Percentiles rank a stretch among this genome's conserved stretches.
Evolutionary conservation across 78 protist species (phyloP).

Genomic region (Goniomonas avonlea): DNA sequence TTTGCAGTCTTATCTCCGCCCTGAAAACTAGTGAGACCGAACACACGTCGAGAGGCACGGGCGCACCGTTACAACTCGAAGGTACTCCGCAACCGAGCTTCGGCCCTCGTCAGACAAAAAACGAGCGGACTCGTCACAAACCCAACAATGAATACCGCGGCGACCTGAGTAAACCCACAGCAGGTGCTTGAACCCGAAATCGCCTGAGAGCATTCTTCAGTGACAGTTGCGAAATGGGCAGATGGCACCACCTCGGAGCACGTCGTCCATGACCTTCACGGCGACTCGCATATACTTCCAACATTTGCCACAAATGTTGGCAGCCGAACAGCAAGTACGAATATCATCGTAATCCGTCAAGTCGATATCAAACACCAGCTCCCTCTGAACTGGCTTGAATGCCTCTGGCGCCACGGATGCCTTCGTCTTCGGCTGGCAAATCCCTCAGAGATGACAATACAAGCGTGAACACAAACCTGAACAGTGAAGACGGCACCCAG

Average conservation of each 20-base stretch:
- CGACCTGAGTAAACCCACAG: conserved; percentile 96
- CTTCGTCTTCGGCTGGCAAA: no score
- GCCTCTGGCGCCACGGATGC: background rate
- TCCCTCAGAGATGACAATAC: no score
- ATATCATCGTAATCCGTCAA: conserved; percentile 94
- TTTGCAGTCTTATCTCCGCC: no score
- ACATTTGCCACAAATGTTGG: conserved; percentile 70
- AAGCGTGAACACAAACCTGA: no score
- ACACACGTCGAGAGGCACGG: no score
- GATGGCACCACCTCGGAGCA: background rate
- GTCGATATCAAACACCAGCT: conserved; percentile 95
- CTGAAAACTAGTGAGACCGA: no score
- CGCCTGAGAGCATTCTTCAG: background rate
- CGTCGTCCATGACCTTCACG: conserved; percentile 40
- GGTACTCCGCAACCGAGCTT: conserved; percentile 59
- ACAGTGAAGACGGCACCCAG: conserved; percentile 72
- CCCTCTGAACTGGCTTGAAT: conserved; percentile 54
- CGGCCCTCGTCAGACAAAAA: conserved; percentile 57
- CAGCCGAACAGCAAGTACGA: conserved; percentile 48
- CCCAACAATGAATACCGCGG: conserved; percentile 99
- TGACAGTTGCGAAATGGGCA: background rate
- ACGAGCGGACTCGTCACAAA: conserved; percentile 80
- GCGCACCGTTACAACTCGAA: conserved; percentile 20
- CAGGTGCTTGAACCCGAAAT: conserved; percentile 77
- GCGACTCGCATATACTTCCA: conserved; percentile 86